Base-by-base conservation (phyloP, 768 basidiomycete species). In the Leucosporidium creatinivorum region DNA sequence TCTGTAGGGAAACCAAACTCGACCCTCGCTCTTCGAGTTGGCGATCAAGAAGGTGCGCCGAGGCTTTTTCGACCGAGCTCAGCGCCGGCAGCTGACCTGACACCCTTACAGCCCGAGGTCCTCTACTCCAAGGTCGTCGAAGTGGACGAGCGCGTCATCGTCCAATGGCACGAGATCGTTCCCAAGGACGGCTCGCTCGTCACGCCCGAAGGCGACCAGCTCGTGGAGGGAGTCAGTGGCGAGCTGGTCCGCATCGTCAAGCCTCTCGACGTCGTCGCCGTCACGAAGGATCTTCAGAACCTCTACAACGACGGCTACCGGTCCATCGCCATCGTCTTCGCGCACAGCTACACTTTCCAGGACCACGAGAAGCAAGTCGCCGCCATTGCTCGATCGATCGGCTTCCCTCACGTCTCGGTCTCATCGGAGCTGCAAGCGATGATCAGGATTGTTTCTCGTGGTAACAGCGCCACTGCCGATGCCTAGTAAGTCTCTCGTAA, bases 371-470 rank as follows among this genome's bases (percentile, higher is more conserved):
- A 80, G 4, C 78, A 82, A 49, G 79, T 94, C 28, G 91, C 88
- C 31, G 79, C 80, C 1, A 76, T 94, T 25, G 93, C 92, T 8
- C 83, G 85, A 33, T 81, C 83, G 58, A 75, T 93, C 3, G 93
- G 93, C 21, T 97, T 97, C 78, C 81, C 82, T 9, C 92, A 96
- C 56, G 85, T 96, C 70, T 93, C 91, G 3, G 85, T 89, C 73
- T 93, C 91, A 0, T 87, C 89, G 6, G 86, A 87, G 71, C 82
- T 93, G 18, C 83, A 91, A 36, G 88, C 90, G 12, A 91, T 91
- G 89, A 93, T 93, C 81, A 91, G 91, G 79, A 88, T 93, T 83
- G 89, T 94, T 15, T 89, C 91, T 1, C 87, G 93, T 0, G 93
- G 91, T 3, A 86, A 89, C 21, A 93, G 91, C 0, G 88, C 89